These are phyloP conservation scores for Exserohilum turcica DNA, from an alignment of 2,329 filamentous ascomycete species.

Conservation along the genomic window DNA sequence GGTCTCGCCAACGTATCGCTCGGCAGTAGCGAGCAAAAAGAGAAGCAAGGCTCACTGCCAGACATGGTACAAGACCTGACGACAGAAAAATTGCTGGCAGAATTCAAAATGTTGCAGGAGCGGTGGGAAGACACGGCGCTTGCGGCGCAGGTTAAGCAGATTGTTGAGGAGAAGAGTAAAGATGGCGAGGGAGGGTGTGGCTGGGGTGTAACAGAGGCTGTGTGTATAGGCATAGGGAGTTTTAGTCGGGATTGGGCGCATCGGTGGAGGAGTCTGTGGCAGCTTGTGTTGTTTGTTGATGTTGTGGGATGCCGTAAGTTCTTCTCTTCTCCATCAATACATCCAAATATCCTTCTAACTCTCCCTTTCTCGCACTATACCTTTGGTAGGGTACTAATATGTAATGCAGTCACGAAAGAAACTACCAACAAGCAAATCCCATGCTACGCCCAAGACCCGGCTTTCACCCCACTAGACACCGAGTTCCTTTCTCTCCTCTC, in stretches of 20 bases:
- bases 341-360: not conserved
- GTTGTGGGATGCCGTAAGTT: conserved; percentile 23
- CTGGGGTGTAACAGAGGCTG: conserved; percentile 26
- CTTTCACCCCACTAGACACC: conserved; percentile 41
- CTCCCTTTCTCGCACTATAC: too few species aligned
- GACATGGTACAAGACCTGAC: conserved; percentile 31
- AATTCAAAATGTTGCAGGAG: conserved; percentile 30
- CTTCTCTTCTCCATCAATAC: not conserved
- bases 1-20: conserved; percentile 19
- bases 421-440: conserved; percentile 5
- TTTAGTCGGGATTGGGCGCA: conserved; percentile 45
- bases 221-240: conserved; percentile 47
- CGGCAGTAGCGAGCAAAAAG: not conserved
- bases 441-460: conserved; percentile 45
- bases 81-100: conserved; percentile 26
- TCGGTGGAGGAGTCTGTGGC: conserved; percentile 43
- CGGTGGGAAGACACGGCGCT: conserved; percentile 33
- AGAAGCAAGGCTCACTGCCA: conserved; percentile 16
- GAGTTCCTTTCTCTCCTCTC: conserved; percentile 33
- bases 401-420: not conserved
- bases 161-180: conserved; percentile 8
- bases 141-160: conserved; percentile 25
- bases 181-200: conserved; percentile 17
- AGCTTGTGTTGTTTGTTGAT: conserved; percentile 44
- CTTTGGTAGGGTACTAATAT: too few species aligned